Base-by-base conservation (phyloP, 441 rosid species). In the Rhodomyrtus psidioides region DNA sequence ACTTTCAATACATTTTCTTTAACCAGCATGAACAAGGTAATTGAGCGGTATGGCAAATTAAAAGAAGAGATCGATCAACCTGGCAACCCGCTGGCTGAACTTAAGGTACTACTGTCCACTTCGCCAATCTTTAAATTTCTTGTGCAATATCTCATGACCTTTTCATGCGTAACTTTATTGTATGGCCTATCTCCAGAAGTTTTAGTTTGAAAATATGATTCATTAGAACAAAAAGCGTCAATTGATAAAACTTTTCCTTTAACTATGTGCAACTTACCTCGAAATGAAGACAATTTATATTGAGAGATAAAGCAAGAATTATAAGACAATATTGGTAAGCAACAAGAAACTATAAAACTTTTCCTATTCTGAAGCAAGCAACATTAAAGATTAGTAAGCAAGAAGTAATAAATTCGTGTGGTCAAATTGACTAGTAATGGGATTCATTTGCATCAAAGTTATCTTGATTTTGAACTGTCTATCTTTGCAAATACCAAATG, bases 21-120 rank as follows among this genome's bases (percentile, higher is more conserved):
- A 10, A 70, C 79, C 96, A 97, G 99, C 91, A 93, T 96, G 95
- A 93, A 91, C 88, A 91, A 94, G 53, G 90, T 93, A 59, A 92
- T 96, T 81, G 99, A 95, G 85, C 91, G 96, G 87, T 97, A 95
- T 86, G 93, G 89, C 92, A 95, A 91, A 90, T 85, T 91, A 86
- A 96, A 95, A 88, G 95, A 92, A 88, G 97, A 94, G 55, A 91
- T 92, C 56, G 91, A 93, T 84, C 98, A 94, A 84, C 53, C 90
- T 86, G 90, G 91, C 79, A 95, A 91, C 88, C 93, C 93, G 7
- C 85, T 92, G 85, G 94, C 96, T 26, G 99, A 96, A 91, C 93
- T 91, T 84, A 95, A 96, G 98, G 98, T 94, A 91, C 49, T 94
- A 91, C 49, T 19, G n/a, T 24, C 79, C 79, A 39, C 51, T 70